Evolutionary conservation across 1,139 yeast genomes (phyloP), one percentile per base, ranked within the genome.

Genomic region (Scheffersomyces stambukii): DNA sequence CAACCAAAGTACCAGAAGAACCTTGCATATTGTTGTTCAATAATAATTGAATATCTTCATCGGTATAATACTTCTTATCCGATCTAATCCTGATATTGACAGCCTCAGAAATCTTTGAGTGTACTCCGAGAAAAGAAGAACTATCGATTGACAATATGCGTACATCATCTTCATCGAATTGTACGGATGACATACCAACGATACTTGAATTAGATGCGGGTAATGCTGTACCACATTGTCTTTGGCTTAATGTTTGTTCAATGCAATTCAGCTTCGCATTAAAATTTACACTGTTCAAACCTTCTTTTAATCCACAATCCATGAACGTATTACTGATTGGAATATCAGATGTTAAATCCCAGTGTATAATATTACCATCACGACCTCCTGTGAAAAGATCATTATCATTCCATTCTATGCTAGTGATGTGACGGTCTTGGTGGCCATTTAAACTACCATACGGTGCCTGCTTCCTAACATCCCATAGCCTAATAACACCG

Each of bases 291-390:
- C 77, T 64, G 24, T 54, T 48, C 15, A 72, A 42, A 0, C 78
- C 78, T 40, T 69, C 73, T 36, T 61, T 67, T 29, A 72, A 50
- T 9, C 70, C 60, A 43, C 78, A 73, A 20, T 52, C 53, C 12
- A 46, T 36, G 3, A 64, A 46, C 37, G 3, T 64, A 43, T 25
- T 52, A 25, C 15, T 19, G 20, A 19, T 14, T 11, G 14, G 18
- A 16, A 10, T 37, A 30, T 57, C 64, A 11, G 50, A 48, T 9
- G 70, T 55, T 22, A 78, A 56, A 50, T 79, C 81, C 94, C 94
- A 84, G 41, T 79, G 81, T 9, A 81, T 64, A 10, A 84, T 72
- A 35, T 73, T 75, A 3, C 93, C 93, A 48, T 83, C 91, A 36
- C 65, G 61, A 2, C 84, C 77, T 5, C 85, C 83, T 1, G 82